Evolutionary conservation across 805 yeast species (phyloP).

Genomic region (Metschnikowia lunata): DNA sequence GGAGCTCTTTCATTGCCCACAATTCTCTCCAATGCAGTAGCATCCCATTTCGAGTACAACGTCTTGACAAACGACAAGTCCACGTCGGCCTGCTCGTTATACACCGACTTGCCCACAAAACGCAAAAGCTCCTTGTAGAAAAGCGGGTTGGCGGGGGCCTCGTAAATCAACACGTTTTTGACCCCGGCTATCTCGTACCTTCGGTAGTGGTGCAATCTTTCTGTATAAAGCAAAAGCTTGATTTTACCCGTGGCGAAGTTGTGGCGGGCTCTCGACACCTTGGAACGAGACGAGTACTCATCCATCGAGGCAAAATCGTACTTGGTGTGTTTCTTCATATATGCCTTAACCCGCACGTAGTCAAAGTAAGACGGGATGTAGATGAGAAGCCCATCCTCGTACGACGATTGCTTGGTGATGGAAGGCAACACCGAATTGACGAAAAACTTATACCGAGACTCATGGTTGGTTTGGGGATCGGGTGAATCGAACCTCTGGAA

Average conservation of each 20-base stretch:
- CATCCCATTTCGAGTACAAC: slow-evolving; percentile 76
- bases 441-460: slow-evolving; percentile 77
- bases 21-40: slow-evolving; percentile 69
- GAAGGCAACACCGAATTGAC: slow-evolving; percentile 70
- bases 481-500: slow-evolving; percentile 66
- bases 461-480: slow-evolving; percentile 51
- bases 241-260: slow-evolving; percentile 57
- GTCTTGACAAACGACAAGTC: slow-evolving; percentile 47
- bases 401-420: slow-evolving; percentile 54
- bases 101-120: slow-evolving; percentile 60
- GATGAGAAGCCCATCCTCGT: slow-evolving; percentile 71
- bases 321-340: slow-evolving; percentile 59
- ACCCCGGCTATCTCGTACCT: slow-evolving; percentile 84
- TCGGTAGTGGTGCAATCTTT: slow-evolving; percentile 88
- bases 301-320: slow-evolving; percentile 67
- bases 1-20: slow-evolving; percentile 78
- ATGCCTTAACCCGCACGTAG: slow-evolving; percentile 71
- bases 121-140: slow-evolving; percentile 76
- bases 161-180: slow-evolving; percentile 75
- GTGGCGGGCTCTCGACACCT: slow-evolving; percentile 65
- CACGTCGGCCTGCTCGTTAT: slow-evolving; percentile 48
- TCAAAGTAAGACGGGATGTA: slow-evolving; percentile 87
- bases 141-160: slow-evolving; percentile 76
- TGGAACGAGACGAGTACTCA: slow-evolving; percentile 77
- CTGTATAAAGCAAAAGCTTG: slow-evolving; percentile 82